Evolutionary conservation across 768 basidiomycete genomes (phyloP).

Genomic region (Boletus pseudopeckii): DNA sequence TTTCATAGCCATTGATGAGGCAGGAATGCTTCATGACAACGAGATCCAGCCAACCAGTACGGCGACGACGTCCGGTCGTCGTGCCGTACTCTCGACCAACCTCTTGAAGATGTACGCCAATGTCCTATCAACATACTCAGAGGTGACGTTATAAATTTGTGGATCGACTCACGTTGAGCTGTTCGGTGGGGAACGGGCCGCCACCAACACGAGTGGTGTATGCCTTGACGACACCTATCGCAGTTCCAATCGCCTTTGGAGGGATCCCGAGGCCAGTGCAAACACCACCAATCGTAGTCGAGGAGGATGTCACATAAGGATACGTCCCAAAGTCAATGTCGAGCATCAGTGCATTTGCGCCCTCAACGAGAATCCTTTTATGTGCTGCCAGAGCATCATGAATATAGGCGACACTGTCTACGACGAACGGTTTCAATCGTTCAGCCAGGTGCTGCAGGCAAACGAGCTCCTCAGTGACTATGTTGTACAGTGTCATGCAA

Average conservation of each 20-base stretch:
- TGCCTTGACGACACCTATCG: constrained; percentile 94
- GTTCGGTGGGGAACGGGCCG: constrained; percentile 96
- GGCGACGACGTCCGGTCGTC: constrained; percentile 88
- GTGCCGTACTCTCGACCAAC: constrained; percentile 89
- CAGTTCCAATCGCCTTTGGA: constrained; percentile 79
- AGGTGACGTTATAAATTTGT: neutral
- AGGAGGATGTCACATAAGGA: constrained; percentile 94
- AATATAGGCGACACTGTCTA: constrained; percentile 83
- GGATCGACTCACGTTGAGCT: constrained; percentile 65
- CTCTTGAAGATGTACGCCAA: constrained; percentile 88
- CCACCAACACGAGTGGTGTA: constrained; percentile 99
- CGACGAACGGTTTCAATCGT: constrained; percentile 80
- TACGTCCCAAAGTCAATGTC: constrained; percentile 98
- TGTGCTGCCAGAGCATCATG: constrained; percentile 72
- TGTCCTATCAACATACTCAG: constrained; percentile 44
- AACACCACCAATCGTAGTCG: constrained; percentile 91
- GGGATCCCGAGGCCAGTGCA: constrained; percentile 98
- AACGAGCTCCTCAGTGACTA: neutral
- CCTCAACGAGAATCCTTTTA: constrained; percentile 89
- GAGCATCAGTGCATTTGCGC: constrained; percentile 98
- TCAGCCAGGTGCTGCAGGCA: constrained; percentile 67
- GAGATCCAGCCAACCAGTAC: constrained; percentile 97
- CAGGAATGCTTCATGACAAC: constrained; percentile 91
- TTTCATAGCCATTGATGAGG: constrained; percentile 94
- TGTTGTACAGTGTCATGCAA: neutral